These are phyloP conservation scores for Psidium friedrichsthalianum DNA, from an alignment of 345 rosid species.

Conservation along the genomic window DNA sequence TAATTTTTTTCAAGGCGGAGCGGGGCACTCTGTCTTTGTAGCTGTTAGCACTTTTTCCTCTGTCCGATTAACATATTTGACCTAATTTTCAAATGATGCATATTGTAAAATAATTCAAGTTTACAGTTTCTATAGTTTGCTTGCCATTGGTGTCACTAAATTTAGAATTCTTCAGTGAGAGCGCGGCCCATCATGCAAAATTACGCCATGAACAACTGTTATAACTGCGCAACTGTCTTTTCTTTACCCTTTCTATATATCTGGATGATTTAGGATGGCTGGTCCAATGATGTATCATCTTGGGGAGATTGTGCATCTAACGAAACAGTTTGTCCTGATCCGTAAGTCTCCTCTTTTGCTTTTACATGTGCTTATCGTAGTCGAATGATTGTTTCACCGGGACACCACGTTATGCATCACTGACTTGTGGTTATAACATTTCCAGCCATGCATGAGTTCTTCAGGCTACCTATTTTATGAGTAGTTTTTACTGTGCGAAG, in stretches of 20 bases:
- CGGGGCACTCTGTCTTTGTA: not conserved
- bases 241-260: not conserved
- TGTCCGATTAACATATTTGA: not conserved
- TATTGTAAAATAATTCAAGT: not conserved
- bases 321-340: conserved; percentile 61
- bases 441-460: not conserved
- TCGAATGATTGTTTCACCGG: not conserved
- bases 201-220: not conserved
- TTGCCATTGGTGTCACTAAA: not conserved
- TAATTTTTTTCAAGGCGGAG: not conserved
- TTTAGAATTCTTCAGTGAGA: not conserved
- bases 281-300: conserved; percentile 41
- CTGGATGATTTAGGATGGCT: conserved; percentile 31
- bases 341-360: conserved; percentile 24
- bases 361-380: not conserved
- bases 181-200: not conserved
- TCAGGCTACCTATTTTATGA: not conserved
- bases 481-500: not conserved
- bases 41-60: not conserved
- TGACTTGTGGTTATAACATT: not conserved
- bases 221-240: not conserved
- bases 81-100: not conserved
- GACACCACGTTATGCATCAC: not conserved
- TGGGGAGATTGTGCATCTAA: conserved; percentile 53
- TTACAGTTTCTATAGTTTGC: not conserved